Base-by-base conservation (phyloP, 768 basidiomycete species). In the Mycena belliarum region DNA sequence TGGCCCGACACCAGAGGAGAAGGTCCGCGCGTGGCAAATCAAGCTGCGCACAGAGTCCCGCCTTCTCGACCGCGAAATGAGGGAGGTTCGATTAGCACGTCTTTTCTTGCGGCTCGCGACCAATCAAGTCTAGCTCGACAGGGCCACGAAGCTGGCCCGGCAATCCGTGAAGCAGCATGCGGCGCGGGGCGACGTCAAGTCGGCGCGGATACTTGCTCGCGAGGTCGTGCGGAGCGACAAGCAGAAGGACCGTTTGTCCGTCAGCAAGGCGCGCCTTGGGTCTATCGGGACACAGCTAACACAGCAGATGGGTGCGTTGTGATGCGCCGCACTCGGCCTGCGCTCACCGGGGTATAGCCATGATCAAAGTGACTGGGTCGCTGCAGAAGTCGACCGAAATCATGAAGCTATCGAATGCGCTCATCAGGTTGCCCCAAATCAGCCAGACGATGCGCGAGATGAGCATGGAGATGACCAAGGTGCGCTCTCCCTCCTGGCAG, bases 381-480 rank as follows among this genome's bases (percentile, higher is more conserved):
- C 77, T 99, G 60, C 96, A 98, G 75, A 97, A 95, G 73, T 97
- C 95, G 8, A 95, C 96, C 1, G 95, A 98, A 71, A 98, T 98
- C 60, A 98, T 99, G 95, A 98, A 91, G 75, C 80, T 95, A 40
- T 95, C 95, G n/a, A 98, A 96, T 75, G 76, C 88, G 25, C 81
- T 98, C 45, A 78, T 98, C 63, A 95, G 87, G 66, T 80, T 99
- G 16, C 97, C 97, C 18, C 94, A 98, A 71, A 85, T 98, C 46
- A 90, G 88, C 73, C 88, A 86, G 61, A 83, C 85, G 1, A 99
- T 99, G 97, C 84, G 94, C 33, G 91, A 97, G 68, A 95, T 99
- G 94, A 93, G 90, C 65, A 93, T 95, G 89, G 97, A 99, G 74
- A 98, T 98, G 97, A 98, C 92, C 60, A 98, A 98, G 84, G 96